Percentiles rank a stretch among this genome's conserved stretches.
These are phyloP conservation scores for Breviolum minutum DNA, from an alignment of 73 alveolate species.

Conservation along the genomic window DNA sequence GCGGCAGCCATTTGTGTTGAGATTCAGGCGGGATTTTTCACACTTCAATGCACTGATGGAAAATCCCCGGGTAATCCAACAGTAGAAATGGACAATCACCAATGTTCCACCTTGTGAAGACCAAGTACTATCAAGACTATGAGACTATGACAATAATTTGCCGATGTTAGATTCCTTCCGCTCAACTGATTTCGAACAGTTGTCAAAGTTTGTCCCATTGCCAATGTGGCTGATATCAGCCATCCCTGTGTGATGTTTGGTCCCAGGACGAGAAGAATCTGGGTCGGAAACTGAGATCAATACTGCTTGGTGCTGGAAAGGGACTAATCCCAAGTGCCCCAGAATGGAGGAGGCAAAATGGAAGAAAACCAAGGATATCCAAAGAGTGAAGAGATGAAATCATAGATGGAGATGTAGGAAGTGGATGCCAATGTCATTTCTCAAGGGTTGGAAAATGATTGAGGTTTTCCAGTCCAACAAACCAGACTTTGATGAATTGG, in stretches of 20 bases:
- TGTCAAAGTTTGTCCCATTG: background rate
- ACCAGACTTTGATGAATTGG: background rate
- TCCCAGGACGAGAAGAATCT: conserved; percentile 56
- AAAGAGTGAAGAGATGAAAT: background rate
- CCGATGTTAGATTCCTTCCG: too few relatives aligned
- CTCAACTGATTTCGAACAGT: too few relatives aligned
- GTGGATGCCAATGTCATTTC: too few relatives aligned
- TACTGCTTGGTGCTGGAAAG: background rate
- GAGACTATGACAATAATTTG: too few relatives aligned
- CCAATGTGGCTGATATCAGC: background rate
- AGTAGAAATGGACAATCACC: too few relatives aligned
- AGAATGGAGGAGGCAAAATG: too few relatives aligned
- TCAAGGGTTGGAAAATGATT: background rate
- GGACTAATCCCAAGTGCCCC: background rate
- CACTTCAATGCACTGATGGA: too few relatives aligned
- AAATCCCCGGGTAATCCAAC: too few relatives aligned
- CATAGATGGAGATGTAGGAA: too few relatives aligned
- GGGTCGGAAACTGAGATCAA: conserved; percentile 11
- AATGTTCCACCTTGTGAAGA: too few relatives aligned
- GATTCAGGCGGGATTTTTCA: background rate
- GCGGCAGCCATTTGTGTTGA: conserved; percentile 24
- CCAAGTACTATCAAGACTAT: too few relatives aligned
- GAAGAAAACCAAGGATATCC: too few relatives aligned
- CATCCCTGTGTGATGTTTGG: background rate
- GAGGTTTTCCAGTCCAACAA: background rate